Conservation (phyloP, 2,329 filamentous ascomycete genomes). For the Iodosphaeria phyllophila region DNA sequence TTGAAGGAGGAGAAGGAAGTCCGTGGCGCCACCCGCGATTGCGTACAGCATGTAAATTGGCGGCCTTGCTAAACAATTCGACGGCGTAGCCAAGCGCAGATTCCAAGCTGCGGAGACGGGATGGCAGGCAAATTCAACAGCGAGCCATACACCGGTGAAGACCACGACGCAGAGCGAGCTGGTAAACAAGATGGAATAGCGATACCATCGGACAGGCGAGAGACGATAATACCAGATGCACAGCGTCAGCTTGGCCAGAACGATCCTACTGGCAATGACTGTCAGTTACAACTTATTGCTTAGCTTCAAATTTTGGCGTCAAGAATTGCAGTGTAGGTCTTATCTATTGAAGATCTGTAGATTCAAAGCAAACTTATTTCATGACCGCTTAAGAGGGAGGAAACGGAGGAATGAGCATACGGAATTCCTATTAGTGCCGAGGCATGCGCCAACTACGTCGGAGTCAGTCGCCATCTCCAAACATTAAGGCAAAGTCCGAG, state of each 20-base stretch:
- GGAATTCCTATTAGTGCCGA: slow-evolving; percentile 1
- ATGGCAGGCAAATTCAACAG: slow-evolving; percentile 3
- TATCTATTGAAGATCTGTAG: no score
- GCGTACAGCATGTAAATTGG: slow-evolving; percentile 3
- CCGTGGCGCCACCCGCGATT: slow-evolving; percentile 3
- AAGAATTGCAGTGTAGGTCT: neutral
- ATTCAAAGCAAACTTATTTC: no score
- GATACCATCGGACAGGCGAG: slow-evolving; percentile 2
- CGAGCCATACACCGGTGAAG: slow-evolving; percentile 2
- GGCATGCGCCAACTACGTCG: slow-evolving; percentile 1
- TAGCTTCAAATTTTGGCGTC: neutral
- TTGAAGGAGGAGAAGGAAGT: slow-evolving; percentile 3
- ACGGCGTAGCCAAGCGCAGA: slow-evolving; percentile 1
- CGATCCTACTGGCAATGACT: neutral
- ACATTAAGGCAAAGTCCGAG: no score
- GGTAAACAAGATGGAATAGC: slow-evolving; percentile 2
- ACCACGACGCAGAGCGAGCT: slow-evolving; percentile 2
- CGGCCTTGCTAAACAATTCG: slow-evolving; percentile 1
- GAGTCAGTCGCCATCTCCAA: neutral
- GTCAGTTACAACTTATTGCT: neutral
- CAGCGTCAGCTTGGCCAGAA: slow-evolving; percentile 3
- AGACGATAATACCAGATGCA: slow-evolving; percentile 4
- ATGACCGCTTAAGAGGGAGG: neutral
- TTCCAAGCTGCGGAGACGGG: slow-evolving; percentile 4
- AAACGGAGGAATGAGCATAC: neutral